Percentiles rank a stretch among this genome's conserved stretches.
Conservation (phyloP, 371 early-diverging fungal genomes). For the Mortierella sp. region DNA sequence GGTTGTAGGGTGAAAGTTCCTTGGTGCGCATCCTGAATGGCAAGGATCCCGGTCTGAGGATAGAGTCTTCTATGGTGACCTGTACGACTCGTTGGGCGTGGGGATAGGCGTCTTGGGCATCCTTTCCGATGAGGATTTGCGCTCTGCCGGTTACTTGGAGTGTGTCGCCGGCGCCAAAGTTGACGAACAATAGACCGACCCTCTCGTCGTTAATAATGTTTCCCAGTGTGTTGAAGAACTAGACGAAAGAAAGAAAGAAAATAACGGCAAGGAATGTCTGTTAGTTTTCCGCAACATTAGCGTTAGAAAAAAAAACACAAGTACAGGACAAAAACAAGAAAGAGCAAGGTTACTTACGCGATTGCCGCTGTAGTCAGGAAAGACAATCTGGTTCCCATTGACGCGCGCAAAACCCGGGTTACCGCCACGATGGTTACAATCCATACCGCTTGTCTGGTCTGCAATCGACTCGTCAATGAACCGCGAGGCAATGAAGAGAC, state of each 20-base stretch:
- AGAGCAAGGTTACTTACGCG: constrained; percentile 26
- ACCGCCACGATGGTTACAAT: constrained; percentile 54
- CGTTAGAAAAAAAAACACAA: background rate
- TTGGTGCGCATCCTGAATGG: constrained; percentile 36
- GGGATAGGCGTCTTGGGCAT: constrained; percentile 32
- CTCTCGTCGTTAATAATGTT: constrained; percentile 39
- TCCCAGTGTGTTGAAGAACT: constrained; percentile 54
- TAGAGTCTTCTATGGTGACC: constrained; percentile 21
- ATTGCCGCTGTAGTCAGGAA: constrained; percentile 55
- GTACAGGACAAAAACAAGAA: background rate
- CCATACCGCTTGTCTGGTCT: constrained; percentile 55
- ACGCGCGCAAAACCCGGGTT: constrained; percentile 46
- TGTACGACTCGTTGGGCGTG: constrained; percentile 37
- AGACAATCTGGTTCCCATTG: constrained; percentile 24
- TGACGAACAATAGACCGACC: constrained; percentile 35
- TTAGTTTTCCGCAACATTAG: background rate
- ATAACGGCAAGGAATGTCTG: background rate
- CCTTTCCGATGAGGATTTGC: constrained; percentile 27
- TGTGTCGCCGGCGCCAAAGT: constrained; percentile 39
- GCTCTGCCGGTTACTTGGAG: constrained; percentile 48
- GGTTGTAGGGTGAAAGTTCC: constrained; percentile 56
- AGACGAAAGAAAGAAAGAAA: background rate
- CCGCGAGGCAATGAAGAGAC: constrained; percentile 40
- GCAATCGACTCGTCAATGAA: constrained; percentile 45
- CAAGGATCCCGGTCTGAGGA: constrained; percentile 21